These are phyloP conservation scores for Dothiorella sarmentorum DNA, from an alignment of 2,329 filamentous ascomycete genomes.

Conservation along the genomic window DNA sequence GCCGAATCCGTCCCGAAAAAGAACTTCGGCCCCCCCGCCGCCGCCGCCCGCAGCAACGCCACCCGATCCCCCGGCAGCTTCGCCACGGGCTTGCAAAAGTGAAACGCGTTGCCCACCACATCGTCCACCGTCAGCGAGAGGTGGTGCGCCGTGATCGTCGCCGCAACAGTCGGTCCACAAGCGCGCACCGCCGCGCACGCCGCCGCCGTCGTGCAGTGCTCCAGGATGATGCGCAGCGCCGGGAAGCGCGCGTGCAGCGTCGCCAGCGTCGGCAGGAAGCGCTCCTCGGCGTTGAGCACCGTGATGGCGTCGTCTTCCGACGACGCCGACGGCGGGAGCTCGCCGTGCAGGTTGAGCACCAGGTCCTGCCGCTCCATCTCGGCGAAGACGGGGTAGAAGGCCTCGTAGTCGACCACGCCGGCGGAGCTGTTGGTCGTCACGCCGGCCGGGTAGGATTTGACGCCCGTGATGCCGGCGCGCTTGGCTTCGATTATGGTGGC, in stretches of 20 bases:
- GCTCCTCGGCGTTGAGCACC: constrained; percentile 64
- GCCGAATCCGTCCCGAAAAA: constrained; percentile 74
- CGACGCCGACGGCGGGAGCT: constrained; percentile 59
- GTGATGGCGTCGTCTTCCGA: constrained; percentile 30
- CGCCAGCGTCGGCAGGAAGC: constrained; percentile 76
- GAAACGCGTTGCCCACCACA: constrained; percentile 61
- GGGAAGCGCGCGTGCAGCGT: constrained; percentile 74
- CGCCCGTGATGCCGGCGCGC: constrained; percentile 65
- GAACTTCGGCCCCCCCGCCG: constrained; percentile 61
- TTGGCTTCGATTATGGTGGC: constrained; percentile 67
- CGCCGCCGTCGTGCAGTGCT: constrained; percentile 84
- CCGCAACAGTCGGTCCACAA: constrained; percentile 74
- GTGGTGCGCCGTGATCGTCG: constrained; percentile 84
- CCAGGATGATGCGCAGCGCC: constrained; percentile 61
- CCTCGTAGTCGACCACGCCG: constrained; percentile 66
- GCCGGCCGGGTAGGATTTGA: constrained; percentile 65
- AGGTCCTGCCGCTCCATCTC: constrained; percentile 83
- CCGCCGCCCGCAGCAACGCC: constrained; percentile 64
- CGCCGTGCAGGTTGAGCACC: constrained; percentile 91
- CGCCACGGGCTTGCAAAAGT: constrained; percentile 70
- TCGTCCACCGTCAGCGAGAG: constrained; percentile 76
- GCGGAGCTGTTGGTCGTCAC: constrained; percentile 54
- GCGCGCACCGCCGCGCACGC: constrained; percentile 73
- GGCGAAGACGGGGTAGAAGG: constrained; percentile 76
- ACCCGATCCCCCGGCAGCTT: constrained; percentile 67